Conservation (phyloP, 169 alveolate genomes). For the Cryptosporidium sp. region DNA sequence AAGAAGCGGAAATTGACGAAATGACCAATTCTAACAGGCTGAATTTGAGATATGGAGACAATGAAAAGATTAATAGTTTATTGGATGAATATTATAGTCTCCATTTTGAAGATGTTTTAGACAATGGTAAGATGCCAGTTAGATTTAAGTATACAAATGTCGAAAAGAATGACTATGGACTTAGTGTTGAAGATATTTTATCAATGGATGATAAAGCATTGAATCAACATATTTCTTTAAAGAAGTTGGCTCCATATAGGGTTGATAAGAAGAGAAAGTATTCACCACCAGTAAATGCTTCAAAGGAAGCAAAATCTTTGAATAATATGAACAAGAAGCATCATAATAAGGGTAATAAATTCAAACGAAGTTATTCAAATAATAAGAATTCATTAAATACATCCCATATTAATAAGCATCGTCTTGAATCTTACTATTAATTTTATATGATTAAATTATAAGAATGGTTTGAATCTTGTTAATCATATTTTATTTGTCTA, state of each 20-base stretch:
- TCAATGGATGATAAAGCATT: conserved; percentile 82
- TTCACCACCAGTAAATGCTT: background rate
- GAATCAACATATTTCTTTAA: conserved; percentile 81
- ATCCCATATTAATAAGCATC: conserved; percentile 32
- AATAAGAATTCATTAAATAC: background rate
- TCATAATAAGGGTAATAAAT: background rate
- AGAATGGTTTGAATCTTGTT: background rate
- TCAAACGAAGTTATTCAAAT: background rate
- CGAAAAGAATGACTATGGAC: conserved; percentile 80
- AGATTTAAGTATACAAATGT: conserved; percentile 84
- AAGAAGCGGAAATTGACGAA: background rate
- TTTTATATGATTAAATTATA: background rate
- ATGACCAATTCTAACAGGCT: background rate
- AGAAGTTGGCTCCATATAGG: conserved; percentile 82
- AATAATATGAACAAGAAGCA: conserved; percentile 15
- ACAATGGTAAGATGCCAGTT: conserved; percentile 82
- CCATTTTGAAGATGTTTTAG: conserved; percentile 85
- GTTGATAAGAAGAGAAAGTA: conserved; percentile 16
- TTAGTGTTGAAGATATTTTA: conserved; percentile 83
- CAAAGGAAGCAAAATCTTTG: background rate
- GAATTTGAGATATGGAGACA: conserved; percentile 21
- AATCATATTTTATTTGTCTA: background rate
- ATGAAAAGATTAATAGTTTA: conserved; percentile 57
- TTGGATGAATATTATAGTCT: conserved; percentile 84
- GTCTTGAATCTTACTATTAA: conserved; percentile 48